Evolutionary conservation across 2,329 filamentous ascomycete genomes (phyloP).

Genomic region (Exophiala mesophila): DNA sequence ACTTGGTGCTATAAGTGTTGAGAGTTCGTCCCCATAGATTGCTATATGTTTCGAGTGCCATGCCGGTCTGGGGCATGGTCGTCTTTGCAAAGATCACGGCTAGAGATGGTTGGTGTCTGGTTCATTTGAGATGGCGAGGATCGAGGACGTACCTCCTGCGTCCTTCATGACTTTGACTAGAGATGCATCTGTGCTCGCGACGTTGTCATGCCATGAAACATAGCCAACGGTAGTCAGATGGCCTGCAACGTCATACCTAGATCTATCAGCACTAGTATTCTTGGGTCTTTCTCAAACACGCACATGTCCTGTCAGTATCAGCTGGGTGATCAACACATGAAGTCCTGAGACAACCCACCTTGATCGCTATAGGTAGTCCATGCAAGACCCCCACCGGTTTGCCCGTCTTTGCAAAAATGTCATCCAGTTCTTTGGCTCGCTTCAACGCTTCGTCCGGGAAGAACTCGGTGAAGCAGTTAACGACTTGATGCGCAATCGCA

Average conservation of each 20-base stretch:
- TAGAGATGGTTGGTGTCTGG: not conserved
- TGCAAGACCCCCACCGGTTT: constrained; percentile 34
- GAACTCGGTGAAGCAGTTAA: constrained; percentile 35
- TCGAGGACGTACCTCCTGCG: constrained; percentile 5
- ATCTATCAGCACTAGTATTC: not conserved
- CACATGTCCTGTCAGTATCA: constrained; percentile 1
- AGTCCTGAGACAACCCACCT: constrained; percentile 16
- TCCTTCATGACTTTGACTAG: constrained; percentile 6
- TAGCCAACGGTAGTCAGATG: constrained; percentile 2
- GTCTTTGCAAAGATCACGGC: constrained; percentile 28
- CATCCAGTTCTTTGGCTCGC: constrained; percentile 33
- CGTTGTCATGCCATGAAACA: constrained; percentile 5
- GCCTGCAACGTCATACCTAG: not conserved
- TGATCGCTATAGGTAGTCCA: constrained; percentile 35
- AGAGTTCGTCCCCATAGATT: constrained; percentile 38
- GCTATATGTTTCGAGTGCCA: constrained; percentile 30
- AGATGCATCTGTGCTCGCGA: constrained; percentile 1
- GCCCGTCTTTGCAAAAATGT: constrained; percentile 27
- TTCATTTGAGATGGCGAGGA: not conserved
- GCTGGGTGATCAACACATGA: not conserved
- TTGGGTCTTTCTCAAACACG: too few relatives aligned
- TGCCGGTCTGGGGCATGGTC: constrained; percentile 28
- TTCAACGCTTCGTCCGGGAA: constrained; percentile 34
- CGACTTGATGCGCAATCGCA: constrained; percentile 27
- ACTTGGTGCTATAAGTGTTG: constrained; percentile 49